These are phyloP conservation scores for Bruguiera gymnorhiza DNA, from an alignment of 345 rosid species.

Conservation along the genomic window DNA sequence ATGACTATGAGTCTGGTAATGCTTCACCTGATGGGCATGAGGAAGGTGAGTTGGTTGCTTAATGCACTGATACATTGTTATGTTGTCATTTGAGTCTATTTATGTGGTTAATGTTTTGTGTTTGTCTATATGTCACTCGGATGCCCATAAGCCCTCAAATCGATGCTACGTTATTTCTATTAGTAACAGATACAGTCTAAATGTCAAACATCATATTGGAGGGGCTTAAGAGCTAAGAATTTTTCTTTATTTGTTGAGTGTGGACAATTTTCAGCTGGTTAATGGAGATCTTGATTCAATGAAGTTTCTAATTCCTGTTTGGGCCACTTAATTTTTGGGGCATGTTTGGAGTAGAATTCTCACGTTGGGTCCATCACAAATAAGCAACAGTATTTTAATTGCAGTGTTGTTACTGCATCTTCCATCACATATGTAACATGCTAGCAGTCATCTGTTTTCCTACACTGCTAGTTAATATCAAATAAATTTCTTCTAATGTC, in stretches of 20 bases:
- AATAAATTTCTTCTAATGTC: no score
- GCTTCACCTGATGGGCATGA: slow-evolving; percentile 40
- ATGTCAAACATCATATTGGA: neutral
- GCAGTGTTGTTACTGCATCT: no score
- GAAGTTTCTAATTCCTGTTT: neutral
- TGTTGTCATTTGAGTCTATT: neutral
- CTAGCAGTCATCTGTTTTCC: no score
- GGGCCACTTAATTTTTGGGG: neutral
- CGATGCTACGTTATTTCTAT: neutral
- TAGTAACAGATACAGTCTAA: neutral
- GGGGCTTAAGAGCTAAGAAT: neutral
- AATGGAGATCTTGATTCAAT: neutral
- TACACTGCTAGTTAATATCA: no score
- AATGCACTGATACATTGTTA: neutral
- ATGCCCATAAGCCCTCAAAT: neutral
- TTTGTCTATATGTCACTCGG: neutral
- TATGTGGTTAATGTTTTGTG: neutral
- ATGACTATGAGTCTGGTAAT: slow-evolving; percentile 32
- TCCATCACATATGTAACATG: no score
- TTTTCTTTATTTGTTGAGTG: neutral
- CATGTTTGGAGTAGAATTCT: neutral
- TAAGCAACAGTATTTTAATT: neutral
- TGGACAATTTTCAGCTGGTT: neutral
- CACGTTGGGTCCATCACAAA: no score
- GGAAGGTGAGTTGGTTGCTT: slow-evolving; percentile 34